These are phyloP conservation scores for Lippia alba DNA, from an alignment of 305 asterid species.

Conservation along the genomic window DNA sequence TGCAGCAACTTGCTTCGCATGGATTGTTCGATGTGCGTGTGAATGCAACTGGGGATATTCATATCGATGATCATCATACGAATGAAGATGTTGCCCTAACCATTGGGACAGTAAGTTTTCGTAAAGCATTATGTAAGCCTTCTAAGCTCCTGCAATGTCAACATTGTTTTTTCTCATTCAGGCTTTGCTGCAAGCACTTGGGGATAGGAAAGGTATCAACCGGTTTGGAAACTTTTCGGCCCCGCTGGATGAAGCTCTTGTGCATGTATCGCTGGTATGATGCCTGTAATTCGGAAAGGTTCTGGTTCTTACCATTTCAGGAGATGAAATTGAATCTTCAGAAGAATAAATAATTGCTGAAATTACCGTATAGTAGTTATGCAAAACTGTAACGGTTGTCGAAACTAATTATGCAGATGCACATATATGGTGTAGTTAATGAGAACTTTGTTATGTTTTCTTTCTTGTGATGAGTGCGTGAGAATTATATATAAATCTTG, in stretches of 20 bases:
- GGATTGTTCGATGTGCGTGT: slow-evolving; percentile 83
- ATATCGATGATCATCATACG: slow-evolving; percentile 96
- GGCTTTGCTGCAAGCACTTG: slow-evolving; percentile 93
- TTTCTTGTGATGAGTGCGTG: neutral
- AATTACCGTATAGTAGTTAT: too few species aligned
- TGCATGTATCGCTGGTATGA: slow-evolving; percentile 91
- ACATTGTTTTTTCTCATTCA: slow-evolving; percentile 32
- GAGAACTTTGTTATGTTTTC: neutral
- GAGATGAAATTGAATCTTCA: neutral
- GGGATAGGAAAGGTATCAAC: slow-evolving; percentile 89
- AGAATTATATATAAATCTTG: neutral
- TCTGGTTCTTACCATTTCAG: slow-evolving; percentile 7
- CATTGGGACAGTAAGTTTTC: slow-evolving; percentile 77
- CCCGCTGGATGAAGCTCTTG: slow-evolving; percentile 93
- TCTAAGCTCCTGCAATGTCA: neutral
- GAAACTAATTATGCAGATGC: slow-evolving; percentile 1
- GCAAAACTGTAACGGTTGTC: neutral
- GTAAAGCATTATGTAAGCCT: slow-evolving; percentile 2
- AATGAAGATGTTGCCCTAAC: slow-evolving; percentile 95
- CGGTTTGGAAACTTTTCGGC: slow-evolving; percentile 96
- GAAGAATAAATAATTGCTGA: neutral
- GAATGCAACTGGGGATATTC: slow-evolving; percentile 90
- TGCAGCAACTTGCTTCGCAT: slow-evolving; percentile 96
- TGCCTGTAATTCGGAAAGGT: neutral
- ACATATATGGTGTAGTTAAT: neutral